These are phyloP conservation scores for Cryptococcus amylolentus DNA, from an alignment of 1,284 basidiomycete species.

Conservation along the genomic window DNA sequence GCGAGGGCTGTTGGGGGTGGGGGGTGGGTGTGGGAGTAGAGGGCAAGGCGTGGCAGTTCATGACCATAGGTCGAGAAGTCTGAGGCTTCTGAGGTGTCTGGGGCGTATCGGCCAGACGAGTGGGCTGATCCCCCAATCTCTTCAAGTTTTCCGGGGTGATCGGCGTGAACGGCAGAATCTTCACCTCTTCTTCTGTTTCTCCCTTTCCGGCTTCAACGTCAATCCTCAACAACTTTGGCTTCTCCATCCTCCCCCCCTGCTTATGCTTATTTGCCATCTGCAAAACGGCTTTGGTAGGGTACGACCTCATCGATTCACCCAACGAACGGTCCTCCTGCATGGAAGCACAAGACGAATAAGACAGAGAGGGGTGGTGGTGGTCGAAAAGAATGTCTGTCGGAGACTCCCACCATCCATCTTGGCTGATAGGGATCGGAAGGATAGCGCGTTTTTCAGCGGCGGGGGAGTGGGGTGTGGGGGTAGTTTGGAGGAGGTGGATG, in stretches of 20 bases:
- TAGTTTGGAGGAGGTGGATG: background rate
- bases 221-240: background rate
- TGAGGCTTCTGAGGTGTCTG: background rate
- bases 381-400: conserved; percentile 2
- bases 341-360: background rate
- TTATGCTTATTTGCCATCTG: background rate
- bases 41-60: background rate
- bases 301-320: background rate
- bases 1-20: background rate
- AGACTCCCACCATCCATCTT: background rate
- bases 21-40: background rate
- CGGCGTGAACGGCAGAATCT: conserved; percentile 7
- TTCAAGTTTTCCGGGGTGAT: background rate
- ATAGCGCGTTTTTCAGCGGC: background rate
- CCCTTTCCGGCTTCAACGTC: background rate
- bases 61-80: background rate
- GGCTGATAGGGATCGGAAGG: background rate
- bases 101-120: background rate
- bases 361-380: background rate
- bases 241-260: background rate
- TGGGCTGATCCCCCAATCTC: background rate
- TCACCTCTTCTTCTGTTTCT: background rate
- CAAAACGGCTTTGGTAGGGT: background rate
- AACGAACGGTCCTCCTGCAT: background rate
- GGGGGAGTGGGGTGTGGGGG: background rate